Conservation (phyloP, 2,329 filamentous ascomycete genomes). For the Kalaharituber pfeilii region DNA sequence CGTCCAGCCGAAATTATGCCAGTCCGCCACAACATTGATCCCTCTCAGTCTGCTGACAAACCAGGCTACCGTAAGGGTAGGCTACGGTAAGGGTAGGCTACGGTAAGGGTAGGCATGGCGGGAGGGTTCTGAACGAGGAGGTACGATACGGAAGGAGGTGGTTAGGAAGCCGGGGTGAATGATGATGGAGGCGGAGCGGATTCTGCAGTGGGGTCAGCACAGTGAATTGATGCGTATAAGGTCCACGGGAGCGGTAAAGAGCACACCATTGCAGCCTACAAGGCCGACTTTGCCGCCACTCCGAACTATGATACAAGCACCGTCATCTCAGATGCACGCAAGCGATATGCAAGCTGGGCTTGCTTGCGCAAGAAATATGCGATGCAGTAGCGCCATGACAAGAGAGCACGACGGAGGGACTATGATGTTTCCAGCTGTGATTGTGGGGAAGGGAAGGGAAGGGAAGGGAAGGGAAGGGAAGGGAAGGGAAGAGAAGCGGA, state of each 20-base stretch:
- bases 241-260: neutral
- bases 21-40: slow-evolving; percentile 76
- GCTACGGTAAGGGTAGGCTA: slow-evolving; percentile 68
- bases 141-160: slow-evolving; percentile 36
- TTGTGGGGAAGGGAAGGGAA: no score
- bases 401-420: no score
- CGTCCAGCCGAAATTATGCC: slow-evolving; percentile 97
- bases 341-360: no score
- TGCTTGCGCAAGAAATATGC: no score
- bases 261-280: slow-evolving; percentile 66
- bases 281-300: slow-evolving; percentile 66
- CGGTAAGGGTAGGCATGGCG: slow-evolving; percentile 72
- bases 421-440: no score
- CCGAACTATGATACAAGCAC: slow-evolving; percentile 69
- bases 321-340: no score
- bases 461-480: no score
- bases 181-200: slow-evolving; percentile 52
- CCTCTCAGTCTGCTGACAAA: slow-evolving; percentile 58
- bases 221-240: neutral
- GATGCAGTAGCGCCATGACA: no score
- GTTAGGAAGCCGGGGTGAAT: slow-evolving; percentile 50
- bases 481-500: no score
- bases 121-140: slow-evolving; percentile 56
- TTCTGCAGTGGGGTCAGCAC: slow-evolving; percentile 31
- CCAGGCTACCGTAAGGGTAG: slow-evolving; percentile 58